Evolutionary conservation across 768 basidiomycete species (phyloP).

Genomic region (Russula sp.): DNA sequence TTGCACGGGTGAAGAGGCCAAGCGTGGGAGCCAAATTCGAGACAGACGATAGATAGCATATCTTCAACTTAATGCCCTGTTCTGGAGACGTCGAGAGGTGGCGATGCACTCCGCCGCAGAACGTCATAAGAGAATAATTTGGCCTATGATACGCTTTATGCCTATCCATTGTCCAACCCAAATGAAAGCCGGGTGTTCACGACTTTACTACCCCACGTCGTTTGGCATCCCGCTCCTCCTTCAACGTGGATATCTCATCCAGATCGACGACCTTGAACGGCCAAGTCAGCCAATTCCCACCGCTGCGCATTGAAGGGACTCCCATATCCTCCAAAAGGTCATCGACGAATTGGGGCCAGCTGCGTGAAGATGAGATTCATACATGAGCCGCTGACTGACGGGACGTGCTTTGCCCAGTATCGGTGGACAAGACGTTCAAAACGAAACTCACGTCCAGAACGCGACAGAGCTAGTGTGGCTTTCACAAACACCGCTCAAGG

Average conservation of each 20-base stretch:
- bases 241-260: slow-evolving; percentile 40
- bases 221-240: slow-evolving; percentile 38
- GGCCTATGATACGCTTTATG: no score
- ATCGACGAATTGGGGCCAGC: slow-evolving; percentile 57
- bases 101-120: no score
- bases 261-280: slow-evolving; percentile 45
- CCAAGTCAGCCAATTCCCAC: slow-evolving; percentile 64
- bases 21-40: no score
- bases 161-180: no score
- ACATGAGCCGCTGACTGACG: neutral
- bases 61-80: no score
- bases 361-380: slow-evolving; percentile 22
- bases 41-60: no score
- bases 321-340: slow-evolving; percentile 55
- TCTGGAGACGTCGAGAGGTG: no score
- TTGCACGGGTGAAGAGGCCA: no score
- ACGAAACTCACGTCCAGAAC: slow-evolving; percentile 41
- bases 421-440: neutral
- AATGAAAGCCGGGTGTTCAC: neutral
- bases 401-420: neutral
- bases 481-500: slow-evolving; percentile 42
- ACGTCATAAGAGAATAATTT: no score
- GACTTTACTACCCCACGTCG: slow-evolving; percentile 20
- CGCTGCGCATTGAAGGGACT: slow-evolving; percentile 43
- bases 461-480: slow-evolving; percentile 43